Evolutionary conservation across 164 flowering plant species (phyloP), one percentile per base, ranked within the genome.

Genomic region (Tinospora cordifolia): DNA sequence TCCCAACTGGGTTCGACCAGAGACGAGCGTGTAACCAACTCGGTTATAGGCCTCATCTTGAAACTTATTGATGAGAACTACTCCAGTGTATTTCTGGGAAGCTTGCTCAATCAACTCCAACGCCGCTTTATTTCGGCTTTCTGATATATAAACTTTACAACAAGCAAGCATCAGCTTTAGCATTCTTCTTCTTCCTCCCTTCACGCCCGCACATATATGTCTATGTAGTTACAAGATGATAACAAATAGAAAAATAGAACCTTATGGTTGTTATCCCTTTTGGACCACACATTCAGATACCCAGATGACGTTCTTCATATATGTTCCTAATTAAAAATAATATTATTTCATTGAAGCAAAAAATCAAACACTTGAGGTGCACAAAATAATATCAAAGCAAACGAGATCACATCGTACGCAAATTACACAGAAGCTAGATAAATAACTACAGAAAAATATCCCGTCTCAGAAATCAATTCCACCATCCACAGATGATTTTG

Each of bases 71-170:
- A 86, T 84, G 8, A 85, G 73, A 19, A 77, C 79, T 1, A 85
- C 74, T 71, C 87, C 90, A 0, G 82, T 79, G 57, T 82, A 75
- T 14, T 65, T 75, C 73, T 79, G 77, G n/a, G 88, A 84, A 0
- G 96, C 89, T 68, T 77, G 69, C 75, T 86, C 92, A 24, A 88
- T 83, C 34, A 81, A 75, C 62, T 87, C 87, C 1, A 88, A 81
- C 5, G 86, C 87, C n/a, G 79, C 71, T 40, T 13, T 75, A 76
- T 84, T 88, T 39, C 87, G 81, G 70, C 87, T 75, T 76, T 90
- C 97, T 1, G 93, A 88, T 47, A 88, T 84, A 80, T 79, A 87
- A 60, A 87, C 72, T 81, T 85, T 88, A 79, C 97, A 87, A 80
- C 93, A 88, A 17, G 83, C 81, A 34, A 90, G 83, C 81, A 78